Base-by-base conservation (phyloP, 306 rosid genomes). In the Fragaria ananassa region DNA sequence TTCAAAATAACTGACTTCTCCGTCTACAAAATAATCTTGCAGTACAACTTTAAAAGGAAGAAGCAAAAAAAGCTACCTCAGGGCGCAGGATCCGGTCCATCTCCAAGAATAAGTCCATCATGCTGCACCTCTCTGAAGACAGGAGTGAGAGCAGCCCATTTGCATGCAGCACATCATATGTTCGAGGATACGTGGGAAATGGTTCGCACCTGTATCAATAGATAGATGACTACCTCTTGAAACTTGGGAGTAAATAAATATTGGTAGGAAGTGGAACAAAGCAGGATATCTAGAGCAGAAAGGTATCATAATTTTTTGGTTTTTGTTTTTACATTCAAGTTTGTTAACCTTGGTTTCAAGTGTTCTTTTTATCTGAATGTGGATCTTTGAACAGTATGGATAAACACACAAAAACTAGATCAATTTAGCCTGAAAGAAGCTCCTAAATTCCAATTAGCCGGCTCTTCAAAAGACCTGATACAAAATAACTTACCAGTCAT, bases 1-100 rank as follows among this genome's bases (percentile, higher is more conserved):
- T 64, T 17, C 69, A 64, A 50, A n/a, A 46, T 1, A 66, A 14
- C 19, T 8, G 29, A n/a, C 21, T 27, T 54, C 37, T 58, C 35
- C 37, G 1, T 63, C 68, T 63, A 63, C 1, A 10, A 63, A 14
- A 3, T 35, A 68, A 73, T 51, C 2, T 42, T 72, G 67, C 23
- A 60, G 71, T 35, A 27, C 11, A 23, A n/a, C 53, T 47, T 8
- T 41, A 42, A 29, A 44, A 25, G 18, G 18, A 37, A 64, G 27
- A 47, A 39, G 47, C 50, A 62, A 49, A 74, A 66, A 21, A 34
- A 50, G 42, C 19, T 83, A 93, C 99, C 98, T 96, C 98, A 68
- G 98, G 99, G 54, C 99, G 99, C 68, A 96, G 81, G 78, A 96
- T 91, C 79, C 99, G 85, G 76, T 96, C 99, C 96, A 96, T 96